These are phyloP conservation scores for Jimgerdemannia flammicorona DNA, from an alignment of 192 early-diverging fungal genomes.

Conservation along the genomic window DNA sequence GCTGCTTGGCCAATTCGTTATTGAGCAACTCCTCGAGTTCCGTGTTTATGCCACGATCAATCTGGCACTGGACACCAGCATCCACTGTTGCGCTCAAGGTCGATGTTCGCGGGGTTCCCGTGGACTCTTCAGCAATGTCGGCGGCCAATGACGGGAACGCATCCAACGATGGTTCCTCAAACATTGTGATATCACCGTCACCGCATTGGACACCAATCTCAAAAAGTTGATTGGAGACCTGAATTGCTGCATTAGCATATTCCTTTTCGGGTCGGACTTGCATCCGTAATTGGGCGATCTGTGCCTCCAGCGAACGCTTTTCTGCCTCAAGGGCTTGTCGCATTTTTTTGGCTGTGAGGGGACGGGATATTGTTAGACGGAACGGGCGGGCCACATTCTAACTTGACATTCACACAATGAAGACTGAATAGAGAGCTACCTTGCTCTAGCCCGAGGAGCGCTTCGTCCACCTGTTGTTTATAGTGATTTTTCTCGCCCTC, in stretches of 20 bases:
- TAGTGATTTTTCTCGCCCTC: slow-evolving; percentile 34
- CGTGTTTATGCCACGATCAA: slow-evolving; percentile 7
- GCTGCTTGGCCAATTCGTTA: slow-evolving; percentile 14
- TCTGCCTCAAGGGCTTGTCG: slow-evolving; percentile 22
- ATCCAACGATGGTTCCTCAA: not conserved
- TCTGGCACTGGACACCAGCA: slow-evolving; percentile 7
- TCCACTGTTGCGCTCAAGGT: not conserved
- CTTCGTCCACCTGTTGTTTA: slow-evolving; percentile 22
- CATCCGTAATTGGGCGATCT: slow-evolving; percentile 20
- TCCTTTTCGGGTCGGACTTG: not conserved
- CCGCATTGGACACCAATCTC: not conserved
- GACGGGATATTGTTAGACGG: too few species aligned
- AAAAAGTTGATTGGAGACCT: not conserved
- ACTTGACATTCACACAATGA: too few species aligned
- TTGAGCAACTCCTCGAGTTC: slow-evolving; percentile 6
- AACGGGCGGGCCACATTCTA: too few species aligned
- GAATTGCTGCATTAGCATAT: not conserved
- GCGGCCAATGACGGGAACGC: not conserved
- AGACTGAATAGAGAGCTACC: not conserved
- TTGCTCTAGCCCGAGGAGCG: slow-evolving; percentile 22
- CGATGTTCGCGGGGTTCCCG: too few species aligned
- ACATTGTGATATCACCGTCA: not conserved
- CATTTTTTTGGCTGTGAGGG: slow-evolving; percentile 14
- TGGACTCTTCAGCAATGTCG: not conserved
- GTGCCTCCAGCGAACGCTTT: slow-evolving; percentile 21